Conservation (phyloP, 139 green algal genomes). For the Chlorella sorokiniana region DNA sequence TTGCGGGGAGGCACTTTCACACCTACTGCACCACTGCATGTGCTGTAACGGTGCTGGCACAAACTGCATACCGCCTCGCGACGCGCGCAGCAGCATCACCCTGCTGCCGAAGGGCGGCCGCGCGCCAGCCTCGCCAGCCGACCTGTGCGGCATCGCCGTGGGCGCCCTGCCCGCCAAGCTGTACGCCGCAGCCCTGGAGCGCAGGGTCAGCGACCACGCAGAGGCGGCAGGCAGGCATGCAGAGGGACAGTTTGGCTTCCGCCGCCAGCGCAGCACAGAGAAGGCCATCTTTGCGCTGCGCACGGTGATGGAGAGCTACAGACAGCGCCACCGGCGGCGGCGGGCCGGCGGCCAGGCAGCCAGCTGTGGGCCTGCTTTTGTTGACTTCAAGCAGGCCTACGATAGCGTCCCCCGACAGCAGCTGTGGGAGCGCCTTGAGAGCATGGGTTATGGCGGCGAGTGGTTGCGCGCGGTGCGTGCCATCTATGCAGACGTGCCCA, state of each 20-base stretch:
- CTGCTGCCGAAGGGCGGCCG: background rate
- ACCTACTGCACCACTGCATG: too few species aligned
- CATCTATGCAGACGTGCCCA: background rate
- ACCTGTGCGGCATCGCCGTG: background rate
- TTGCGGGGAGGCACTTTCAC: too few species aligned
- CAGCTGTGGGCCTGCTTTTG: too few species aligned
- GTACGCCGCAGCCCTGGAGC: background rate
- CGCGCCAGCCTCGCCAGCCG: background rate
- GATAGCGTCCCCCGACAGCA: background rate
- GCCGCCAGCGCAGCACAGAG: slow-evolving; percentile 4
- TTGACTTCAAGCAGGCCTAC: slow-evolving; percentile 15
- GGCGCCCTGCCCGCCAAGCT: background rate
- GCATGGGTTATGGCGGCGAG: background rate
- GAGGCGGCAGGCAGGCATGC: background rate
- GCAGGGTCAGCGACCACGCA: background rate
- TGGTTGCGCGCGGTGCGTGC: background rate
- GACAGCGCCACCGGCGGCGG: background rate
- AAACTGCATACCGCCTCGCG: background rate
- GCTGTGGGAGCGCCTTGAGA: background rate
- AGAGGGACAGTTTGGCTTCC: slow-evolving; percentile 15
- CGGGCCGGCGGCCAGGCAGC: background rate
- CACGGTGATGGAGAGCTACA: background rate
- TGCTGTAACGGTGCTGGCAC: too few species aligned
- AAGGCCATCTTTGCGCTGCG: background rate
- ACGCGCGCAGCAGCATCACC: background rate